A percentile compares a stretch with the other conserved stretches of the same genome.
Conservation (phyloP, 306 rosid genomes). For the Vigna mungo region DNA sequence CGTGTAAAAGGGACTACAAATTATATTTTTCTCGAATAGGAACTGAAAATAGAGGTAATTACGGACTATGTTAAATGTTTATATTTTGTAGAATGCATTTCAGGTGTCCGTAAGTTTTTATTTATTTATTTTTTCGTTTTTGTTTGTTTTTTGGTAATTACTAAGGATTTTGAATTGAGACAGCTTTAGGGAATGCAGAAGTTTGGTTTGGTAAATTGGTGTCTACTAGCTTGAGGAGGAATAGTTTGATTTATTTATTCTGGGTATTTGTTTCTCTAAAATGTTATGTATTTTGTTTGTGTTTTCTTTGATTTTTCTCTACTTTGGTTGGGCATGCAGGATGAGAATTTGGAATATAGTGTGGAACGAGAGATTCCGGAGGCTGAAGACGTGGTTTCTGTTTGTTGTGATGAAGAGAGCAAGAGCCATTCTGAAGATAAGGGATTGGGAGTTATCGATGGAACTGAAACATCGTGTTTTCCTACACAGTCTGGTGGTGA, state of each 20-base stretch:
- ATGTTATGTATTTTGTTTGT: neutral
- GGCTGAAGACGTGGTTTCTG: slow-evolving; percentile 42
- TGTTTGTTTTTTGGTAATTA: neutral
- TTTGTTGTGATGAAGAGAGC: slow-evolving; percentile 43
- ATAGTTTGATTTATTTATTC: slow-evolving; percentile 4
- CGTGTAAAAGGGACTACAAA: neutral
- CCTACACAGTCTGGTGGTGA: slow-evolving; percentile 28
- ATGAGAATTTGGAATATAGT: slow-evolving; percentile 45
- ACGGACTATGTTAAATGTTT: neutral
- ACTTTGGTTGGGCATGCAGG: slow-evolving; percentile 23
- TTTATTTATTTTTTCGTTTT: neutral
- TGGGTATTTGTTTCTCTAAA: neutral
- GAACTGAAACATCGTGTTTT: slow-evolving; percentile 45
- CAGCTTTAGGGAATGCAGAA: slow-evolving; percentile 27
- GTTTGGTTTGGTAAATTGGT: slow-evolving; percentile 4
- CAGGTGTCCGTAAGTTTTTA: slow-evolving; percentile 27
- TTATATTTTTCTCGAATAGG: no score
- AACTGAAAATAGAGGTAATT: neutral
- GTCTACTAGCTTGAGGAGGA: neutral
- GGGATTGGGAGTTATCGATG: slow-evolving; percentile 10
- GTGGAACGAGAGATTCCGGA: slow-evolving; percentile 48
- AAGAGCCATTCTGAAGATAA: slow-evolving; percentile 42
- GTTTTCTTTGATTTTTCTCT: slow-evolving; percentile 24
- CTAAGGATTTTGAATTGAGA: slow-evolving; percentile 41
- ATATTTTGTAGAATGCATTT: neutral